These are phyloP conservation scores for Cladosporium colombiae DNA, from an alignment of 2,329 filamentous ascomycete species.

Conservation along the genomic window DNA sequence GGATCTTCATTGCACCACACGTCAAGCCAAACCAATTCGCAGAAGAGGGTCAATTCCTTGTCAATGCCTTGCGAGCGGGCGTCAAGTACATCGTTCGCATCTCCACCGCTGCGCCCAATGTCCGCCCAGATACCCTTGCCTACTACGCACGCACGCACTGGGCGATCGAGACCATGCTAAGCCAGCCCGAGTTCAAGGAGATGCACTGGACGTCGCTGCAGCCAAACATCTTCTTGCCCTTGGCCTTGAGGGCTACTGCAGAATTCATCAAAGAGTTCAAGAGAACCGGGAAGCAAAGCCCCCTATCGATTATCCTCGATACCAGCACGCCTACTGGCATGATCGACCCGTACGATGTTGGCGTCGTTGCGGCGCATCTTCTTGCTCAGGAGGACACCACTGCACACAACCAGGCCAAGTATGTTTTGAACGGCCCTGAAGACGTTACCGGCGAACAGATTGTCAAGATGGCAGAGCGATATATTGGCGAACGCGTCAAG, in stretches of 20 bases:
- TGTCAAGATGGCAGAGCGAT: conserved; percentile 40
- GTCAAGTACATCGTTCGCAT: conserved; percentile 48
- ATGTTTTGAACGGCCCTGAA: conserved; percentile 45
- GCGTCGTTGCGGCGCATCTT: conserved; percentile 41
- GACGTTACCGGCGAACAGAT: conserved; percentile 42
- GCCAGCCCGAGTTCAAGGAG: conserved; percentile 38
- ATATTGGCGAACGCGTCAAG: conserved; percentile 33
- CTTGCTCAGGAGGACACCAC: conserved; percentile 34
- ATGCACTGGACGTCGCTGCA: conserved; percentile 46
- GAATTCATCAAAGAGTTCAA: conserved; percentile 40
- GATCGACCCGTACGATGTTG: conserved; percentile 35
- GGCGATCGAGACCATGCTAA: conserved; percentile 45
- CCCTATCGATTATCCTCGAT: conserved; percentile 33
- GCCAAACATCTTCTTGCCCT: conserved; percentile 38
- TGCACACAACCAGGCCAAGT: conserved; percentile 38
- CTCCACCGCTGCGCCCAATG: conserved; percentile 42
- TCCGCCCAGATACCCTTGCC: conserved; percentile 38
- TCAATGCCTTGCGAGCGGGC: conserved; percentile 39
- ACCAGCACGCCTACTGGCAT: conserved; percentile 37
- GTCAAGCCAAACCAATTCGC: conserved; percentile 42
- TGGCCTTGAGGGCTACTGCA: conserved; percentile 30
- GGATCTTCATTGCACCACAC: conserved; percentile 46
- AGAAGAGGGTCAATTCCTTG: conserved; percentile 43
- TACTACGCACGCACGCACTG: conserved; percentile 45
- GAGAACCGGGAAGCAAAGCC: conserved; percentile 36